These are phyloP conservation scores for Guadua angustifolia DNA, from an alignment of 176 grass and related monocot genomes.

Conservation along the genomic window DNA sequence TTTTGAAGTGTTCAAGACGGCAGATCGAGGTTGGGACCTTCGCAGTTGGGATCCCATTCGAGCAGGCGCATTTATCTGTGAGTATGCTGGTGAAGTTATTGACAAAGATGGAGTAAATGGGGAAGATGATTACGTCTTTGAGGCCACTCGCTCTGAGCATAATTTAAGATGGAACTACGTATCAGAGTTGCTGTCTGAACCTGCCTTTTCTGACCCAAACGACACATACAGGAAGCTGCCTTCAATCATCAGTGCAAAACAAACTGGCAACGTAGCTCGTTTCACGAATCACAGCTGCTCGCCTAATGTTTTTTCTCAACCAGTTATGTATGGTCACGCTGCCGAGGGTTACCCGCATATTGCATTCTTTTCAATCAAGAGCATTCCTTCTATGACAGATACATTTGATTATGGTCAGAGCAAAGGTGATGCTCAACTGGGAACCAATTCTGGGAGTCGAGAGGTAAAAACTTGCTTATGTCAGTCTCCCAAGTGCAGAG, in stretches of 20 bases:
- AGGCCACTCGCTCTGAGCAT: slow-evolving; percentile 51
- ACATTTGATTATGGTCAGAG: slow-evolving; percentile 87
- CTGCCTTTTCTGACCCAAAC: slow-evolving; percentile 52
- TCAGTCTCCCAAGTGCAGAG: slow-evolving; percentile 69
- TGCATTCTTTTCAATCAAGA: slow-evolving; percentile 82
- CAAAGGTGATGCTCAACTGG: slow-evolving; percentile 43
- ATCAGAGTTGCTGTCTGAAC: slow-evolving; percentile 67
- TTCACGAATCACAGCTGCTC: slow-evolving; percentile 92
- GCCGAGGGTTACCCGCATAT: slow-evolving; percentile 73
- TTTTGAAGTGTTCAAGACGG: slow-evolving; percentile 91
- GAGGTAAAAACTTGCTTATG: slow-evolving; percentile 65
- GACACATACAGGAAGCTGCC: slow-evolving; percentile 59
- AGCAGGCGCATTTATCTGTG: slow-evolving; percentile 84
- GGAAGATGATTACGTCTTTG: slow-evolving; percentile 68
- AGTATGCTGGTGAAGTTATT: slow-evolving; percentile 72
- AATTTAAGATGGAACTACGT: slow-evolving; percentile 80
- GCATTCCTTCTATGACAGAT: slow-evolving; percentile 88
- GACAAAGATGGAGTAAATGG: slow-evolving; percentile 45
- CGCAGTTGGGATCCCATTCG: slow-evolving; percentile 88
- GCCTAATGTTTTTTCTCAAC: slow-evolving; percentile 82
- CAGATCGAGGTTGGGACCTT: slow-evolving; percentile 72
- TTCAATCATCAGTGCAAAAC: slow-evolving; percentile 70
- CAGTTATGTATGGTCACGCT: slow-evolving; percentile 69
- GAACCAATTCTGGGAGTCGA: slow-evolving; percentile 22
- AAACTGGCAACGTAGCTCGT: slow-evolving; percentile 66